These are phyloP conservation scores for Lenzites betulinus DNA, from an alignment of 768 basidiomycete species.

Conservation along the genomic window DNA sequence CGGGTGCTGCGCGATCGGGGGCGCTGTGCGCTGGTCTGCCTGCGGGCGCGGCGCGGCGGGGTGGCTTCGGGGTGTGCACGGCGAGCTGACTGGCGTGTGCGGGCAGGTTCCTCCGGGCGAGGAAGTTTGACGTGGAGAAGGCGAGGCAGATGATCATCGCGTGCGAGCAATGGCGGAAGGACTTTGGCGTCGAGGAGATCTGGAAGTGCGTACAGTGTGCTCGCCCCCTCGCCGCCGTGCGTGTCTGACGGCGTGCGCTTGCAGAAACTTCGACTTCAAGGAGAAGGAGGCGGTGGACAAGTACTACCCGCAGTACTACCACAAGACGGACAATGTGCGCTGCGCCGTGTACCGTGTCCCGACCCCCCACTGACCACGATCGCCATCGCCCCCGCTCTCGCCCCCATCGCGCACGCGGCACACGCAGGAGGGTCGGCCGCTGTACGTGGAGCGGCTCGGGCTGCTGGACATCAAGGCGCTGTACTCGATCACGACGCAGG, in stretches of 20 bases:
- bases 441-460: conserved; percentile 94
- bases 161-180: conserved; percentile 88
- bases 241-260: neutral
- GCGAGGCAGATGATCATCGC: conserved; percentile 83
- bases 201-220: conserved; percentile 47
- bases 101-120: conserved; percentile 81
- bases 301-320: conserved; percentile 95
- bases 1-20: neutral
- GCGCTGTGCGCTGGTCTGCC: neutral
- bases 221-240: neutral
- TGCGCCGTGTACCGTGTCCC: neutral
- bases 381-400: neutral
- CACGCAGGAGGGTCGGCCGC: conserved; percentile 83
- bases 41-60: neutral
- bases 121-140: conserved; percentile 85
- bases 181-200: conserved; percentile 79
- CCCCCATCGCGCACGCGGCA: neutral
- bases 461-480: conserved; percentile 85
- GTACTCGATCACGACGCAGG: conserved; percentile 78
- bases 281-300: conserved; percentile 84
- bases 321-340: conserved; percentile 89
- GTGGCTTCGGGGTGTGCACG: neutral
- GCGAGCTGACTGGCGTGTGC: neutral
- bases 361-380: neutral
- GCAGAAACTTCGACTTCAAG: conserved; percentile 82